A percentile compares a stretch with the other conserved stretches of the same genome.
Evolutionary conservation across 108 stramenopile species (phyloP).

Genomic region (Hondaea fermentalgiana): DNA sequence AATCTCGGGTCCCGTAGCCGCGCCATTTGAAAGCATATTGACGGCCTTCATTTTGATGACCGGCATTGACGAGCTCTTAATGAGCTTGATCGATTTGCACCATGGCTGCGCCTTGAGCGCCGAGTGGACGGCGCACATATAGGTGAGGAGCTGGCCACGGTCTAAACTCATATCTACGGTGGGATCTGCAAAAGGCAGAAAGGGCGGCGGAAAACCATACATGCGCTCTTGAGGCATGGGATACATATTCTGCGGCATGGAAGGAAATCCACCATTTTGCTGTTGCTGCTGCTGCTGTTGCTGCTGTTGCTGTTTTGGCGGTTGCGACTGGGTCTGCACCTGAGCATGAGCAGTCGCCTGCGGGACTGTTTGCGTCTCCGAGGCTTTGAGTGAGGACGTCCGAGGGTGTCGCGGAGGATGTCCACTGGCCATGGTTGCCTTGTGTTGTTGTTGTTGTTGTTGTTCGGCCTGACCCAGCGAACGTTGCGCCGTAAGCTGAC

Average conservation of each 20-base stretch:
- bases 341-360: not conserved
- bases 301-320: too few species aligned
- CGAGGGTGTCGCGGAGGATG: not conserved
- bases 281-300: too few species aligned
- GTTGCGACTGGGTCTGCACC: not conserved
- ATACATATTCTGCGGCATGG: not conserved
- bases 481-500: too few species aligned
- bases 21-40: not conserved
- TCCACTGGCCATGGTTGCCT: not conserved
- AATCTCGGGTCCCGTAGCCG: not conserved
- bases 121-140: not conserved
- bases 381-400: not conserved
- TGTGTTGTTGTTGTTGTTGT: too few species aligned
- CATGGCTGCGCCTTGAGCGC: not conserved
- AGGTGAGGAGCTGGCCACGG: not conserved
- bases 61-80: not conserved
- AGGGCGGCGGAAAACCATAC: not conserved
- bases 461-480: too few species aligned
- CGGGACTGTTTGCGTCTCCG: not conserved
- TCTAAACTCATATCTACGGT: not conserved
- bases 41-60: constrained; percentile 18
- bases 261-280: not conserved
- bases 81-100: not conserved
- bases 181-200: not conserved
- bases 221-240: not conserved